phyloP scores from a whole-genome alignment of 306 rosid genomes.

The Erythrophleum fordii region DNA sequence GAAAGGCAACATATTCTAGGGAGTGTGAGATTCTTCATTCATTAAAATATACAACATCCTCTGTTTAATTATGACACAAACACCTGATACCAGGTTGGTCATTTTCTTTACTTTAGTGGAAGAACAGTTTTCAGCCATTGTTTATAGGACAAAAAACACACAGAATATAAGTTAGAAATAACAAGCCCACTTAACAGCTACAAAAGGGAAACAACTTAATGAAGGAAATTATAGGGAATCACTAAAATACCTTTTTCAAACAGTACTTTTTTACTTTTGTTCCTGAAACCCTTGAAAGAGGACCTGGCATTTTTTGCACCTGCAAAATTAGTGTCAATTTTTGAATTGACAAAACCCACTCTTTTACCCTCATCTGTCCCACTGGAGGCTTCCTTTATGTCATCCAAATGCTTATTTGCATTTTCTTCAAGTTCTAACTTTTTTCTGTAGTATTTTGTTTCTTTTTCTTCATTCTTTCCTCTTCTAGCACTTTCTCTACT shows the following conservation, averaged over 20 bases:
- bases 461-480: constrained; percentile 54
- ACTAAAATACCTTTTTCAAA: constrained; percentile 60
- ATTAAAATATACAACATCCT: constrained; percentile 20
- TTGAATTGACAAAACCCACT: constrained; percentile 53
- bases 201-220: constrained; percentile 27
- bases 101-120: constrained; percentile 1
- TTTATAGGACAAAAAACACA: constrained; percentile 26
- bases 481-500: constrained; percentile 49
- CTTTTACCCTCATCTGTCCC: constrained; percentile 78
- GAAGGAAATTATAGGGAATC: constrained; percentile 32
- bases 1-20: constrained; percentile 22
- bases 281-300: constrained; percentile 61
- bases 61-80: constrained; percentile 12
- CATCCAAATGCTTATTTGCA: constrained; percentile 62
- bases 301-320: constrained; percentile 54
- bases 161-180: constrained; percentile 32
- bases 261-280: constrained; percentile 61
- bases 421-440: constrained; percentile 58
- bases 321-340: constrained; percentile 52
- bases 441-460: constrained; percentile 51
- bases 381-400: constrained; percentile 73
- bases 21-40: constrained; percentile 12
- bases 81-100: constrained; percentile 23
- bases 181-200: constrained; percentile 31
- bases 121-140: constrained; percentile 18